Base-by-base conservation (phyloP, 202 grass and related monocot species). In the Saccharum hybrid region DNA sequence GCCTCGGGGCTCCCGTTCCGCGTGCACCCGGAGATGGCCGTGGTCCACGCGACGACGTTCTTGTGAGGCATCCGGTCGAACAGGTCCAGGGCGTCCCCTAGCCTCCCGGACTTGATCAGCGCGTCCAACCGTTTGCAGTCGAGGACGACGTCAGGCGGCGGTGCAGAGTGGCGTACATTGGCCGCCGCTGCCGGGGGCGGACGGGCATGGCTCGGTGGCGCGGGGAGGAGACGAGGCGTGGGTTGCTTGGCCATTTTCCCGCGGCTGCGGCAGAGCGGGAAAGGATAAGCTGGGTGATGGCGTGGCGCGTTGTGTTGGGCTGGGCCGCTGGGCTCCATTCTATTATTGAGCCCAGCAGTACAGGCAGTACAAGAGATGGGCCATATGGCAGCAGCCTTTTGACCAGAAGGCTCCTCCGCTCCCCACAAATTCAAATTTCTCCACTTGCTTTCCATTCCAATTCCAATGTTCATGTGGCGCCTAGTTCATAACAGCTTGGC, bases 41-140 rank as follows among this genome's bases (percentile, higher is more conserved):
- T 91, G 43, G 94, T 97, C 90, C 94, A 97, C 7, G 90, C 82
- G 18, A 97, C 86, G 65, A 92, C 75, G 79, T 94, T 97, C 56
- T 79, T 94, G 3, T 66, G 67, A 8, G 94, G 90, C 90, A 94
- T 94, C 66, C 38, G 41, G 52, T 90, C 90, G 60, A 97, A 94
- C 88, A 97, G 60, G 16, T 74, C 49, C 16, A 94, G 86, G 0
- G 92, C 90, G 73, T 97, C 84, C 4, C 4, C 62, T 74, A 90
- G 43, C 36, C 83, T 46, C 46, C 84, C 86, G 54, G 78, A 87
- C 78, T 94, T 97, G 82, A 94, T 88, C 41, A 92, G 79, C n/a
- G 30, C 7, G 74, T 97, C 84, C 46, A 97, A 46, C 30, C 81
- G 79, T 74, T 92, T 94, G 78, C 92, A 89, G 45, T 94, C 90